phyloP scores from a whole-genome alignment of 2,329 filamentous ascomycete species.

The Alternaria incomplexa region DNA sequence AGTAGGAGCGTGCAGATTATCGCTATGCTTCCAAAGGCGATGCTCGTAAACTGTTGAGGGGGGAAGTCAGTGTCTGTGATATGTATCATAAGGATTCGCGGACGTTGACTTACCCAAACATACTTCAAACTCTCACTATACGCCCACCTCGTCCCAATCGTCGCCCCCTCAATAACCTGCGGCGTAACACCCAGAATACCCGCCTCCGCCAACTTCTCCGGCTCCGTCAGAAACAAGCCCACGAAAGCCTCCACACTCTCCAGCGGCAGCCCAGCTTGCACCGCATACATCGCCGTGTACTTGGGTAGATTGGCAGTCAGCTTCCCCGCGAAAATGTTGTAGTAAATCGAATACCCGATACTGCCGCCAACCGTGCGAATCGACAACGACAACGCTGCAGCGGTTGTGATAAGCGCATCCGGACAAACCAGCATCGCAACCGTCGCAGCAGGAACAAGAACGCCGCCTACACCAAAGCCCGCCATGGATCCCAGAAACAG shows the following conservation, averaged over 20 bases:
- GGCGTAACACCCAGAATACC: conserved; percentile 35
- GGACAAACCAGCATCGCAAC: conserved; percentile 44
- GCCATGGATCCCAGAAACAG: conserved; percentile 42
- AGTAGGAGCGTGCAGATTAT: conserved; percentile 37
- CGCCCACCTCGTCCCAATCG: conserved; percentile 37
- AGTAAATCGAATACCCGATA: conserved; percentile 47
- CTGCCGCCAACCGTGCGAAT: conserved; percentile 52
- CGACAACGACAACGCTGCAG: conserved; percentile 52
- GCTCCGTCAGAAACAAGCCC: conserved; percentile 35
- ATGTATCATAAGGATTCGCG: no score
- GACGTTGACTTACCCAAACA: conserved; percentile 36
- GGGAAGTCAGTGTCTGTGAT: no score
- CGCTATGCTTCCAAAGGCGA: conserved; percentile 40
- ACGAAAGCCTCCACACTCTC: conserved; percentile 47
- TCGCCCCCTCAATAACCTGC: conserved; percentile 32
- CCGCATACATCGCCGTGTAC: conserved; percentile 35
- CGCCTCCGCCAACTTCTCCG: conserved; percentile 20
- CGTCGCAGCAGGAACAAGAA: conserved; percentile 44
- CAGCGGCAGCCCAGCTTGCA: conserved; percentile 49
- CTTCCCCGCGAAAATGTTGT: conserved; percentile 44
- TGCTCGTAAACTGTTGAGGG: conserved; percentile 19
- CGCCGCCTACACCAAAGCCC: conserved; percentile 47
- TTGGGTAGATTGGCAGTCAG: conserved; percentile 30
- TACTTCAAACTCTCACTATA: conserved; percentile 41
- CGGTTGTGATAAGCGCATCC: conserved; percentile 44